Evolutionary conservation across 2,329 filamentous ascomycete species (phyloP), one percentile per base, ranked within the genome.

Genomic region (Triangularia verruculosa): DNA sequence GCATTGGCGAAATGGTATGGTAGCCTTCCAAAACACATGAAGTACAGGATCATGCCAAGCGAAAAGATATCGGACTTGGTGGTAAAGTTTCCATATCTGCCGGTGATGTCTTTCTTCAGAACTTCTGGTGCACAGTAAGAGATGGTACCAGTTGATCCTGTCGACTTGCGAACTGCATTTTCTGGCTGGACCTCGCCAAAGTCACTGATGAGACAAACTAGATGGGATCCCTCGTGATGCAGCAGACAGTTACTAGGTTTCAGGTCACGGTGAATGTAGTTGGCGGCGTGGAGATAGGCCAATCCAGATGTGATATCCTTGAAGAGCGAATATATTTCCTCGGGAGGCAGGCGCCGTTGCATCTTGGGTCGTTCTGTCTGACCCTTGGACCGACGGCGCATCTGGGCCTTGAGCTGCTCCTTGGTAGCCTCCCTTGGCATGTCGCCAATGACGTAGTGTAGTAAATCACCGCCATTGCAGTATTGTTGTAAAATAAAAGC

Each of bases 51-150:
- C 94, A 99, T 97, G 57, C 95, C 95, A 0, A 99, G 80, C 0
- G 93, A 97, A 76, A 99, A 99, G n/a, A 99, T 90, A 72, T 99
- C 95, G 0, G 93, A 97, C 73, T 98, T 99, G 25, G 92, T 93
- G 0, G 93, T 97, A 72, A 99, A 99, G 73, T 98, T 97, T 7
- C 91, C 93, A 70, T 91, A 94, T 0, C 84, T 84, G 0, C 94
- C 94, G 27, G 81, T 82, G 0, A 84, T 77, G 62, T 87, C 89
- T 68, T 85, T 84, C 58, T 85, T 87, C 28, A 99, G 80, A 0
- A 99, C 96, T 76, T 99, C 95, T 0, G 95, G 95, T 0, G 95
- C 95, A 75, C 95, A 99, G 76, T 97, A 99, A 0, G 94, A 98
- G 54, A 99, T 95, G 0, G 95, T 99, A 1, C 95, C 95, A 0